Percentiles rank a stretch among this genome's conserved stretches.
phyloP scores from a whole-genome alignment of 768 basidiomycete genomes.

The Boletus subcaerulescens region DNA sequence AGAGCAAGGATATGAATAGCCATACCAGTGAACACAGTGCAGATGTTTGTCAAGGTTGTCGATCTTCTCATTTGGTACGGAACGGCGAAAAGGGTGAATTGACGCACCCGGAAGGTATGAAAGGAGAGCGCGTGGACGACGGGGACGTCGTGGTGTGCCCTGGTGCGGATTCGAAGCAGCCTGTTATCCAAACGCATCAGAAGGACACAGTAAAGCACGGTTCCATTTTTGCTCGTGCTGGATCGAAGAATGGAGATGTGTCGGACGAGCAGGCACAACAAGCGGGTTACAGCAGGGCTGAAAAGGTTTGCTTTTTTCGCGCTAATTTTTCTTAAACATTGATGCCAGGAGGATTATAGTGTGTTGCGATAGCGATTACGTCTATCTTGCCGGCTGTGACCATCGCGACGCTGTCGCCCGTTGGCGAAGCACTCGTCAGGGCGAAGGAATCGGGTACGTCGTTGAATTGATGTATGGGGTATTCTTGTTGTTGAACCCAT shows the following conservation, averaged over 20 bases:
- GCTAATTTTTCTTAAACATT: neutral
- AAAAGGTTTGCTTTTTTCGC: conserved; percentile 12
- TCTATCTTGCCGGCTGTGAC: conserved; percentile 22
- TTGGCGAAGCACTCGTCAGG: conserved; percentile 20
- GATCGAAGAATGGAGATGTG: conserved; percentile 21
- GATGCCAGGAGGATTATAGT: conserved; percentile 3
- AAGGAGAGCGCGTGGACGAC: neutral
- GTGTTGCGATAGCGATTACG: conserved; percentile 26
- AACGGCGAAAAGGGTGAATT: neutral
- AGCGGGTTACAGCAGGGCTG: conserved; percentile 29
- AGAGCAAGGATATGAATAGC: neutral
- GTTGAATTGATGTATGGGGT: neutral
- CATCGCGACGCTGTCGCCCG: conserved; percentile 22
- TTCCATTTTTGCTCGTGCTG: conserved; percentile 11
- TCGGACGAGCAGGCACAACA: conserved; percentile 8
- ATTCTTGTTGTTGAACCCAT: conserved; percentile 2
- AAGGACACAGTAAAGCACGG: conserved; percentile 34
- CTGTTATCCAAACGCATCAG: neutral
- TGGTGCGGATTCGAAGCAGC: neutral
- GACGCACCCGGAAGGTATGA: neutral
- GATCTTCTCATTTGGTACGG: neutral
- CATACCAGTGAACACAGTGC: neutral
- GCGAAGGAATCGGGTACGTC: conserved; percentile 21
- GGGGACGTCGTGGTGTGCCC: neutral
- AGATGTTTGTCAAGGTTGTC: neutral